A percentile compares a stretch with the other conserved stretches of the same genome.
Conservation (phyloP, 371 early-diverging fungal species). For the Rhizopus stolonifer region DNA sequence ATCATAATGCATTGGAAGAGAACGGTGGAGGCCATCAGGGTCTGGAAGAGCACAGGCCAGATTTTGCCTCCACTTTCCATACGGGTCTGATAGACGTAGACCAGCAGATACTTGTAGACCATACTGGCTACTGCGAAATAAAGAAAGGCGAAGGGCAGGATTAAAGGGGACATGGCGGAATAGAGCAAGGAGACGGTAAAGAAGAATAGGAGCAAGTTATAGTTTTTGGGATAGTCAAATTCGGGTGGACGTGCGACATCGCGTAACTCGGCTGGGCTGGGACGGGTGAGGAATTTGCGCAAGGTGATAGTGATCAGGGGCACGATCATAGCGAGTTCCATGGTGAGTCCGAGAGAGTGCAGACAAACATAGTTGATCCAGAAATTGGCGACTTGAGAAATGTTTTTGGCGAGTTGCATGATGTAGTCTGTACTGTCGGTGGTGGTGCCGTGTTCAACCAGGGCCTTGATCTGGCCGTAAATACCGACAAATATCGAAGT, state of each 20-base stretch:
- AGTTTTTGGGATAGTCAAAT: conserved; percentile 71
- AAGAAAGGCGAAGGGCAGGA: conserved; percentile 69
- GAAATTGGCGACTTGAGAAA: conserved; percentile 53
- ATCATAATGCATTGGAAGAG: conserved; percentile 72
- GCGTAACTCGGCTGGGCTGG: conserved; percentile 72
- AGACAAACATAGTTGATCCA: conserved; percentile 76
- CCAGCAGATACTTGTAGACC: conserved; percentile 74
- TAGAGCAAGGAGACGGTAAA: conserved; percentile 79
- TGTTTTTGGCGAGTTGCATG: conserved; percentile 40
- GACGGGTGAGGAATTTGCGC: conserved; percentile 58
- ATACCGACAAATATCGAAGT: conserved; percentile 60
- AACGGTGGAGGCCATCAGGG: conserved; percentile 57
- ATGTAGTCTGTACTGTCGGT: conserved; percentile 23
- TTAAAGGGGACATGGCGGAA: conserved; percentile 74
- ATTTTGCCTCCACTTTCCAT: conserved; percentile 75
- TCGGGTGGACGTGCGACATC: conserved; percentile 67
- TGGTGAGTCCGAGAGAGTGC: conserved; percentile 51
- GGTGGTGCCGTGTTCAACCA: conserved; percentile 36
- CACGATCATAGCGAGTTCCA: conserved; percentile 71
- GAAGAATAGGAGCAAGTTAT: conserved; percentile 72
- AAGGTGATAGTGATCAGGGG: conserved; percentile 60
- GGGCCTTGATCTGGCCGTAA: conserved; percentile 48
- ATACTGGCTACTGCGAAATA: conserved; percentile 69
- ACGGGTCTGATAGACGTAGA: conserved; percentile 69
- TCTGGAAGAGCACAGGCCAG: conserved; percentile 74